Evolutionary conservation across 495 filamentous ascomycete genomes (phyloP).

Genomic region (Aspergillus saccharolyticus): DNA sequence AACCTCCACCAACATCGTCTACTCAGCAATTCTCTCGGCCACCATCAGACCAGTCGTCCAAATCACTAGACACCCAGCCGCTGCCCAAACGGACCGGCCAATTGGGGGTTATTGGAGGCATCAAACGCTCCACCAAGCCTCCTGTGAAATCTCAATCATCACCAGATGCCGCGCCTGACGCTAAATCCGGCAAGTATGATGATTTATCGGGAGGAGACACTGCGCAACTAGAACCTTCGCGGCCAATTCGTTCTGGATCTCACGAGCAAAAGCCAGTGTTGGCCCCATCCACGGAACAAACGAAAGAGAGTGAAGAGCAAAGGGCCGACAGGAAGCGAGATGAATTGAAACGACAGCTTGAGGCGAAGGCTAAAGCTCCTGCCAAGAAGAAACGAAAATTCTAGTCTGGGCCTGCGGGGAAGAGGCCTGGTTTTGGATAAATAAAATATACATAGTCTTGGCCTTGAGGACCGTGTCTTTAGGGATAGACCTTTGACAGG

Average conservation of each 20-base stretch:
- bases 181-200: not conserved
- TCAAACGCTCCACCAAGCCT: constrained; percentile 9
- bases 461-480: not conserved
- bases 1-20: not conserved
- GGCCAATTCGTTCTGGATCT: constrained; percentile 14
- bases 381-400: constrained; percentile 67
- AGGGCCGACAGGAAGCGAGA: constrained; percentile 58
- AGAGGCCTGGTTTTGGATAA: not conserved
- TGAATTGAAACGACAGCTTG: constrained; percentile 60
- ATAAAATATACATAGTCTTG: no score
- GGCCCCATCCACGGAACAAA: constrained; percentile 17
- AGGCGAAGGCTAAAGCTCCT: constrained; percentile 56
- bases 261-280: constrained; percentile 11
- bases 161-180: not conserved
- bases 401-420: constrained; percentile 25
- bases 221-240: not conserved
- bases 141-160: constrained; percentile 5
- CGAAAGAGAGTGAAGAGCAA: constrained; percentile 41
- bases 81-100: constrained; percentile 21
- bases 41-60: not conserved
- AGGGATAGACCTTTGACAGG: not conserved
- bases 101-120: constrained; percentile 38
- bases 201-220: not conserved
- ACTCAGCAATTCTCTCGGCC: not conserved
- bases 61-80: not conserved